phyloP scores from a whole-genome alignment of 257 asterid genomes.

The Voacanga thouarsii region DNA sequence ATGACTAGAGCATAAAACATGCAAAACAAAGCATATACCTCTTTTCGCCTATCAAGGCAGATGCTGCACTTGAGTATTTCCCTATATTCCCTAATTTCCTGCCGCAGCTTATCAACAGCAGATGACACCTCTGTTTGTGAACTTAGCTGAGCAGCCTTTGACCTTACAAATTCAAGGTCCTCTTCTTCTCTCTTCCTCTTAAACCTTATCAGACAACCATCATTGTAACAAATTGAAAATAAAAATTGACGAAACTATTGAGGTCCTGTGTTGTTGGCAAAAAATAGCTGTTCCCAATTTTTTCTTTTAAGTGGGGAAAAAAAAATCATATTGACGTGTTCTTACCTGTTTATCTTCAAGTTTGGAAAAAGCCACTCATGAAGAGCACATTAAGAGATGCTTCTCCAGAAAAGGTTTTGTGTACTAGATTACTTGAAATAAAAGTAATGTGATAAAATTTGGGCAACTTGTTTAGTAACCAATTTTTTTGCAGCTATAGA shows the following conservation, averaged over 20 bases:
- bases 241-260: neutral
- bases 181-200: conserved; percentile 86
- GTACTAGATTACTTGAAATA: neutral
- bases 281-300: neutral
- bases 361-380: neutral
- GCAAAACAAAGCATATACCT: conserved; percentile 39
- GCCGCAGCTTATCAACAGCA: conserved; percentile 62
- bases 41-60: conserved; percentile 89
- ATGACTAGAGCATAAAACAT: neutral
- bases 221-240: neutral
- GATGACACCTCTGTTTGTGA: conserved; percentile 65
- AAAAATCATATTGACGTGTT: neutral
- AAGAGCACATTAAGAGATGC: neutral
- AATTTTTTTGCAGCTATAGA: neutral
- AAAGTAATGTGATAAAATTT: neutral
- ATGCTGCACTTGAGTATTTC: conserved; percentile 88
- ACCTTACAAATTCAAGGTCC: conserved; percentile 64
- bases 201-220: conserved; percentile 43
- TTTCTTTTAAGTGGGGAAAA: neutral
- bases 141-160: conserved; percentile 56
- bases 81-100: conserved; percentile 76
- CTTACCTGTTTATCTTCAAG: neutral
- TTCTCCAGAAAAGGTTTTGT: neutral
- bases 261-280: neutral
- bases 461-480: neutral